phyloP scores from a whole-genome alignment of 2,329 filamentous ascomycete species.

The Trichoderma polysporum region DNA sequence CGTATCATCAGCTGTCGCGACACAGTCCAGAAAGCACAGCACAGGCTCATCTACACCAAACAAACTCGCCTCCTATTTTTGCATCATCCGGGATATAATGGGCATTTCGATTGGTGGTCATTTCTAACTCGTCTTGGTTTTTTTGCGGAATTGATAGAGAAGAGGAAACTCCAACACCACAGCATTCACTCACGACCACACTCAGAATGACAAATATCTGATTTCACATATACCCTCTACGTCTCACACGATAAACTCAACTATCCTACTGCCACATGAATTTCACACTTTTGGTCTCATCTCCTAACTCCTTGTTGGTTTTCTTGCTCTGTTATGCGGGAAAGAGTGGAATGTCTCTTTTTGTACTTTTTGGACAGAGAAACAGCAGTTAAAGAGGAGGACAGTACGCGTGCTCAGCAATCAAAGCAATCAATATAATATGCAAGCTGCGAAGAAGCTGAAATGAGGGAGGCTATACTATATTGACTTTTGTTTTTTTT shows the following conservation, averaged over 20 bases:
- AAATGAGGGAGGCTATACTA: neutral
- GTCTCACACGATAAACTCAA: conserved; percentile 4
- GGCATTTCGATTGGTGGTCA: neutral
- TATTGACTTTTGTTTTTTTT: neutral
- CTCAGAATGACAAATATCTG: neutral
- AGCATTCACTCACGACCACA: conserved; percentile 7
- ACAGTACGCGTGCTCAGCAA: neutral
- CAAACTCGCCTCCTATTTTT: neutral
- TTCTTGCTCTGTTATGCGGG: neutral
- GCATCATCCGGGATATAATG: neutral
- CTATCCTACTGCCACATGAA: neutral
- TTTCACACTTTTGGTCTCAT: neutral
- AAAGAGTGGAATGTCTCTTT: conserved; percentile 3
- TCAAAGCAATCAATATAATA: neutral
- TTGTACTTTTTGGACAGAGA: neutral
- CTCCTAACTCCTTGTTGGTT: neutral
- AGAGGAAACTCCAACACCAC: neutral
- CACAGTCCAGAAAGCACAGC: neutral
- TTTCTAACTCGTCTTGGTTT: neutral
- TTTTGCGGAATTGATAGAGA: conserved; percentile 2
- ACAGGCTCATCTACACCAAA: neutral
- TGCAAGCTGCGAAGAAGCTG: neutral
- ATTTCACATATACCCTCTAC: conserved; percentile 11
- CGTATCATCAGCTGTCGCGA: neutral
- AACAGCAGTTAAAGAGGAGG: neutral